These are phyloP conservation scores for Wallacemonas sp. DNA, from an alignment of 208 protist species.

Conservation along the genomic window DNA sequence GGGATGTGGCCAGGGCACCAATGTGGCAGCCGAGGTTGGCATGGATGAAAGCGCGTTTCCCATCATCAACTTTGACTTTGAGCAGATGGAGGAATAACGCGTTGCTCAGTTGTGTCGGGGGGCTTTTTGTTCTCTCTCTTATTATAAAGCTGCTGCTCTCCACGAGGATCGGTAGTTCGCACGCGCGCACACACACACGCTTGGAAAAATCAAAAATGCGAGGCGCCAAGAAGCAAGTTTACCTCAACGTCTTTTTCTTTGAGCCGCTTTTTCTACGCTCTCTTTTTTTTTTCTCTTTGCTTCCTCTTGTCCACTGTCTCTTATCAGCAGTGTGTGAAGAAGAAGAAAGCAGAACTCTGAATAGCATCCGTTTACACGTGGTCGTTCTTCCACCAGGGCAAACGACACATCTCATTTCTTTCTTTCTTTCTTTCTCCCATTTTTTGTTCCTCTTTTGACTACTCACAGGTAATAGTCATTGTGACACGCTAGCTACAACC, in stretches of 20 bases:
- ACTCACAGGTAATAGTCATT: no score
- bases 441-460: background rate
- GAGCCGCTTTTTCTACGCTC: background rate
- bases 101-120: background rate
- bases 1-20: background rate
- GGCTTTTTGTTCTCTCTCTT: constrained; percentile 2
- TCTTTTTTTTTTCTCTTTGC: constrained; percentile 14
- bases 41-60: constrained; percentile 11
- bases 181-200: no score
- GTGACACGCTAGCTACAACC: no score
- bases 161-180: no score
- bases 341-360: no score
- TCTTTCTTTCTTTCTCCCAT: background rate
- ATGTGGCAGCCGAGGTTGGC: background rate
- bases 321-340: no score
- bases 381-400: no score
- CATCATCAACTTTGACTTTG: constrained; percentile 16
- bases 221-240: no score
- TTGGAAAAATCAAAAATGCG: no score
- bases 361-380: no score
- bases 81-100: background rate
- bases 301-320: background rate
- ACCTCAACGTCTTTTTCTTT: constrained; percentile 10
- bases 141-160: no score
- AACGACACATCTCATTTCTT: no score